phyloP scores from a whole-genome alignment of 805 yeast genomes.

The Clavispora phyllophila region DNA sequence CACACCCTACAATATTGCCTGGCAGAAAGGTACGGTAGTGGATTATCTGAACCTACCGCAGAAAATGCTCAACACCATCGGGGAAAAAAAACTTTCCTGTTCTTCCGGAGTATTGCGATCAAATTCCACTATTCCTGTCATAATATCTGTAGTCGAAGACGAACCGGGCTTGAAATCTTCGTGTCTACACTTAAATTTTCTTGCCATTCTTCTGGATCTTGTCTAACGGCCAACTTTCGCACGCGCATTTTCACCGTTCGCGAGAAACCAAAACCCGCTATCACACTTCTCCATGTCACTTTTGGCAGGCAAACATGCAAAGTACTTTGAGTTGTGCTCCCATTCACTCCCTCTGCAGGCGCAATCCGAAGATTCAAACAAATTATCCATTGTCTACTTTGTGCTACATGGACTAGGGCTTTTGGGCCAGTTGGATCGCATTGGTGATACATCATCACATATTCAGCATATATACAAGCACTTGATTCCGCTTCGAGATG shows the following conservation, averaged over 20 bases:
- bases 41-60: constrained; percentile 1
- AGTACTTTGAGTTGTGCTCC: constrained; percentile 49
- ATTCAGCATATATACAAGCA: constrained; percentile 45
- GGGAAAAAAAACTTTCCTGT: neutral
- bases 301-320: constrained; percentile 28
- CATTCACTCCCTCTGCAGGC: constrained; percentile 48
- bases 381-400: constrained; percentile 66
- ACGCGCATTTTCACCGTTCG: too few relatives aligned
- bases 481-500: constrained; percentile 27
- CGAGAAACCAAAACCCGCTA: neutral
- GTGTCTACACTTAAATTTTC: neutral
- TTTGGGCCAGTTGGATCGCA: constrained; percentile 30
- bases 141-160: neutral
- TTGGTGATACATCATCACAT: constrained; percentile 17
- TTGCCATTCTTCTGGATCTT: neutral
- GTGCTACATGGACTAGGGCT: constrained; percentile 58
- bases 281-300: constrained; percentile 11
- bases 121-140: neutral
- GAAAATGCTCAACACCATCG: neutral
- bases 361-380: constrained; percentile 65
- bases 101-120: neutral
- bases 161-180: neutral
- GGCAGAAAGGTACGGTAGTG: constrained; percentile 9
- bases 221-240: too few relatives aligned
- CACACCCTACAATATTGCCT: neutral